A percentile compares a stretch with the other conserved stretches of the same genome.
phyloP scores from a whole-genome alignment of 208 protist genomes.

The Trypanosoma congolense region DNA sequence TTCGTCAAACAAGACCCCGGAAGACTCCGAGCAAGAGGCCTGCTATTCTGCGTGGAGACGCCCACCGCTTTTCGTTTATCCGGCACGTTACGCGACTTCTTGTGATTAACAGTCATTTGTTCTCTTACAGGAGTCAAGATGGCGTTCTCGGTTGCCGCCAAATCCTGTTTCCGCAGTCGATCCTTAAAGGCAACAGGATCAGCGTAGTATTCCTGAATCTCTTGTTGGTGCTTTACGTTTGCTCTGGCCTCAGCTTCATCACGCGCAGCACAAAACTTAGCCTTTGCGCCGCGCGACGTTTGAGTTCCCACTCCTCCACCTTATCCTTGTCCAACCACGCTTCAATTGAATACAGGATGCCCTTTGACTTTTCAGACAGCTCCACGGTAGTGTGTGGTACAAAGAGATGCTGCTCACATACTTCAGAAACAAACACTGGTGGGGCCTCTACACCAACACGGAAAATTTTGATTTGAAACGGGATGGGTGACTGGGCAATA shows the following conservation, averaged over 20 bases:
- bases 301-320: slow-evolving; percentile 48
- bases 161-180: slow-evolving; percentile 23
- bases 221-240: slow-evolving; percentile 15
- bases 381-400: slow-evolving; percentile 49
- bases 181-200: slow-evolving; percentile 41
- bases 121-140: slow-evolving; percentile 1
- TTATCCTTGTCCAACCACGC: slow-evolving; percentile 37
- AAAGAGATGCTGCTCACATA: slow-evolving; percentile 45
- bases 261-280: slow-evolving; percentile 28
- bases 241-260: slow-evolving; percentile 26
- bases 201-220: slow-evolving; percentile 29
- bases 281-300: slow-evolving; percentile 50
- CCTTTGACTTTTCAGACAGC: slow-evolving; percentile 15
- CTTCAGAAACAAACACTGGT: slow-evolving; percentile 21
- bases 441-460: slow-evolving; percentile 16
- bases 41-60: background rate
- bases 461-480: slow-evolving; percentile 39
- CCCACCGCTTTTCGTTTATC: slow-evolving; percentile 19
- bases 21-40: background rate
- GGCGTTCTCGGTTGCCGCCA: slow-evolving; percentile 8
- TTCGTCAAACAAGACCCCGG: background rate
- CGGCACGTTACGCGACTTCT: slow-evolving; percentile 7
- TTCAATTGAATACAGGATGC: slow-evolving; percentile 48
- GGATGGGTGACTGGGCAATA: slow-evolving; percentile 29
- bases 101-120: background rate